Evolutionary conservation across 2,329 filamentous ascomycete genomes (phyloP).

Genomic region (Fusarium pseudonygamai): DNA sequence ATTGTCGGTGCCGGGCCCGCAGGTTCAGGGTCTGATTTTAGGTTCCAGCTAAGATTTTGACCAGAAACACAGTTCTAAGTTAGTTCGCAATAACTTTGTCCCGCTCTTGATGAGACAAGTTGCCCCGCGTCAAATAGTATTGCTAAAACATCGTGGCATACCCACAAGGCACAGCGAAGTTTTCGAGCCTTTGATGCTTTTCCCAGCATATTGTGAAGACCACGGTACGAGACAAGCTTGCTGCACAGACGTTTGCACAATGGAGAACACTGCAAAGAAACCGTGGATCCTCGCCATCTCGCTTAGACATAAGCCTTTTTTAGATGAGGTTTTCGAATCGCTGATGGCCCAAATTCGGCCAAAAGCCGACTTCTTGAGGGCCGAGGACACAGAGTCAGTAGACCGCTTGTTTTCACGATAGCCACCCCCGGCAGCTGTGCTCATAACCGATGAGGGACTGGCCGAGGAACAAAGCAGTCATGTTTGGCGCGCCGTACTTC

Average conservation of each 20-base stretch:
- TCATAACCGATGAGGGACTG: not conserved
- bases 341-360: not conserved
- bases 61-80: too few species aligned
- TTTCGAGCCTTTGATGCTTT: not conserved
- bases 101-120: too few species aligned
- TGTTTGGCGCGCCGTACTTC: not conserved
- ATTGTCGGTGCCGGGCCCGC: too few species aligned
- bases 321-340: fast-evolving
- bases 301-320: not conserved
- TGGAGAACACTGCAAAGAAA: not conserved
- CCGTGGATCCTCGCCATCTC: not conserved
- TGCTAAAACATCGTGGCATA: too few species aligned
- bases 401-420: not conserved
- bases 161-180: not conserved
- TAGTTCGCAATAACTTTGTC: not conserved
- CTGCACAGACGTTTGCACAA: fast-evolving
- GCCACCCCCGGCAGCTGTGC: fast-evolving
- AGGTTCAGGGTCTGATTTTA: too few species aligned
- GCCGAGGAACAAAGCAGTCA: fast-evolving
- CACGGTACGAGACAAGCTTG: not conserved
- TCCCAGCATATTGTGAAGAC: not conserved
- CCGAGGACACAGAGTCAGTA: fast-evolving
- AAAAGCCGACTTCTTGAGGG: not conserved
- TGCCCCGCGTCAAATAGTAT: not conserved
- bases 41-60: too few species aligned